Conservation (phyloP, 2,329 filamentous ascomycete genomes). For the Paecilomyces niveus region DNA sequence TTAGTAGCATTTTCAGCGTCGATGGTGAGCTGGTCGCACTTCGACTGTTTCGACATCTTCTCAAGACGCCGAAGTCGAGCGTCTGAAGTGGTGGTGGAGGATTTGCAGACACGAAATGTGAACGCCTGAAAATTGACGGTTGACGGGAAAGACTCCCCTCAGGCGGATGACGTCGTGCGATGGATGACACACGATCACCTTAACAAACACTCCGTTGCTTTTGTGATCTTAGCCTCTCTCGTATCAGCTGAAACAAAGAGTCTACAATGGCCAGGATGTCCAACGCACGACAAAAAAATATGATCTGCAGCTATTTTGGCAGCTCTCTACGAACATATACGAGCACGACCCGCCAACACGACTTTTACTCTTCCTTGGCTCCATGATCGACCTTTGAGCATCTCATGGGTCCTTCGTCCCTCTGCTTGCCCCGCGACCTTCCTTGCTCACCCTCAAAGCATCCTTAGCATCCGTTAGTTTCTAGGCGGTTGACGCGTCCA, state of each 20-base stretch:
- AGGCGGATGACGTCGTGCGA: background rate
- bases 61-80: background rate
- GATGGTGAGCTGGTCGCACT: background rate
- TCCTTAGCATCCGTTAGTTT: slow-evolving; percentile 4
- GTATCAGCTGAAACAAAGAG: background rate
- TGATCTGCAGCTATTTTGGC: background rate
- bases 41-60: background rate
- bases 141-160: background rate
- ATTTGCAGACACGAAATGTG: background rate
- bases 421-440: background rate
- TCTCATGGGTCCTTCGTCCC: background rate
- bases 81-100: background rate
- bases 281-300: background rate
- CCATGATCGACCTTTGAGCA: background rate
- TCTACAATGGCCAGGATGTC: background rate
- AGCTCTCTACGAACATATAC: background rate
- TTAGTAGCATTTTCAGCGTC: background rate
- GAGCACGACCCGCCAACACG: background rate
- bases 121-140: background rate
- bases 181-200: background rate
- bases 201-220: background rate
- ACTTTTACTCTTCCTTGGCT: background rate
- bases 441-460: slow-evolving; percentile 11
- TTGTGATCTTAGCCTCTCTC: background rate
- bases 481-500: slow-evolving; percentile 7